Conservation (phyloP, 2,329 filamentous ascomycete genomes). For the Aureobasidium sp. region DNA sequence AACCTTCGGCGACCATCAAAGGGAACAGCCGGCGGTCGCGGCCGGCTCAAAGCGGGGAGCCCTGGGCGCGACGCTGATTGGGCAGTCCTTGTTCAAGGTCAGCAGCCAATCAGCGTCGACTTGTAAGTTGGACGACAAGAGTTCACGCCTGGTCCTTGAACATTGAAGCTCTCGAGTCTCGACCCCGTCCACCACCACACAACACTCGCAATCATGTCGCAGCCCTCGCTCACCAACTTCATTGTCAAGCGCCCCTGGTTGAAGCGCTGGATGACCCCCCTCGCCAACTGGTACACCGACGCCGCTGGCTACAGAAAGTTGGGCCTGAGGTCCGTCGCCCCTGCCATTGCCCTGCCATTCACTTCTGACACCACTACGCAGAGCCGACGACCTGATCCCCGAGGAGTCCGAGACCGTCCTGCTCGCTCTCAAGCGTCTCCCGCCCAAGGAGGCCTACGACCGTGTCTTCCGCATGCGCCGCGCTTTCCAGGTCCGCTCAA, state of each 20-base stretch:
- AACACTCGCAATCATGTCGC: slow-evolving; percentile 51
- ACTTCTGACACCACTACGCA: slow-evolving; percentile 33
- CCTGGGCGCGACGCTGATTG: background rate
- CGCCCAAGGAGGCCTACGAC: slow-evolving; percentile 87
- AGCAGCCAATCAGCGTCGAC: slow-evolving; percentile 3
- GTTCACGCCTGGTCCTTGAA: background rate
- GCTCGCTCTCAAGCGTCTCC: slow-evolving; percentile 82
- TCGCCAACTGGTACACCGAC: slow-evolving; percentile 83
- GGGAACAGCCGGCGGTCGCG: background rate
- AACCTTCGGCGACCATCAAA: background rate
- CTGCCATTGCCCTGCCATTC: background rate
- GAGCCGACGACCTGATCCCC: slow-evolving; percentile 88
- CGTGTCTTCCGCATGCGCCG: slow-evolving; percentile 95
- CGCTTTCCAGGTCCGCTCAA: slow-evolving; percentile 68
- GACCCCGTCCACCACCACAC: background rate
- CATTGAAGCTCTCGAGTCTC: background rate
- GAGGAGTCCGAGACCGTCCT: slow-evolving; percentile 87
- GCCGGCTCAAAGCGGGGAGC: background rate
- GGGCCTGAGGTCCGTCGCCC: slow-evolving; percentile 66
- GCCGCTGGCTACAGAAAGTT: slow-evolving; percentile 89
- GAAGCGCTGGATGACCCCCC: slow-evolving; percentile 66
- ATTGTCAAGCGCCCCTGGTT: slow-evolving; percentile 84
- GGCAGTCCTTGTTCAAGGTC: background rate
- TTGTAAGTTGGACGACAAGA: slow-evolving; percentile 4
- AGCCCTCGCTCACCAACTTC: slow-evolving; percentile 65